phyloP scores from a whole-genome alignment of 352 stramenopile genomes.

The Hyaloperonospora arabidopsidis region DNA sequence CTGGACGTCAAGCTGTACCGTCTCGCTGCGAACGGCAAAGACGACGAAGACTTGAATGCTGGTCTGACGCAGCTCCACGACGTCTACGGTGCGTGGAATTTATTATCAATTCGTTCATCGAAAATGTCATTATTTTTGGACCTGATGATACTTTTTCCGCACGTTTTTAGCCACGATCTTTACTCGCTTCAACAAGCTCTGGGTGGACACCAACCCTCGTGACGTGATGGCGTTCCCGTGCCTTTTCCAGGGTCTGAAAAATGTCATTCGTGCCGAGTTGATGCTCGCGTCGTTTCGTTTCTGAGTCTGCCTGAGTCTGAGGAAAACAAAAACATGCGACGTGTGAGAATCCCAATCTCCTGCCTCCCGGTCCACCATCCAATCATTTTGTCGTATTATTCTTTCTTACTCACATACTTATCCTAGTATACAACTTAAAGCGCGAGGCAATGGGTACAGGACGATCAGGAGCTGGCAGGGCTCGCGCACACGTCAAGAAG shows the following conservation, averaged over 20 bases:
- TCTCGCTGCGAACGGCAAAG: constrained; percentile 16
- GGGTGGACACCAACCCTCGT: constrained; percentile 71
- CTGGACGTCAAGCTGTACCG: constrained; percentile 71
- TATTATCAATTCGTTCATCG: no score
- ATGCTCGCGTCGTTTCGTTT: constrained; percentile 56
- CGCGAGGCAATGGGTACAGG: constrained; percentile 23
- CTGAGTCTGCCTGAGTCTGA: constrained; percentile 25
- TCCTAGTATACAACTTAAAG: neutral
- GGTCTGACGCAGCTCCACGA: constrained; percentile 57
- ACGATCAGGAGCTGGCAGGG: constrained; percentile 46
- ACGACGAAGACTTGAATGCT: constrained; percentile 26
- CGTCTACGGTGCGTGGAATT: constrained; percentile 60
- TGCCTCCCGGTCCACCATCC: neutral
- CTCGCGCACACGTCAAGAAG: constrained; percentile 73
- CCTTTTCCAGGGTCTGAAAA: constrained; percentile 78
- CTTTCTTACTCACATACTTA: constrained; percentile 14
- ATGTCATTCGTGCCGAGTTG: constrained; percentile 51
- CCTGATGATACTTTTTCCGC: neutral
- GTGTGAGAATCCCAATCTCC: constrained; percentile 9
- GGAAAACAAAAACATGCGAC: constrained; percentile 11
- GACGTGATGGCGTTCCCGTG: constrained; percentile 82
- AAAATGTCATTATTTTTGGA: no score
- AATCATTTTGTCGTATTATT: constrained; percentile 3
- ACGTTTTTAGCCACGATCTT: constrained; percentile 52
- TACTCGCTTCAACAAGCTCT: constrained; percentile 77